Conservation (phyloP, 331 rosid genomes). For the Cydonia oblonga region DNA sequence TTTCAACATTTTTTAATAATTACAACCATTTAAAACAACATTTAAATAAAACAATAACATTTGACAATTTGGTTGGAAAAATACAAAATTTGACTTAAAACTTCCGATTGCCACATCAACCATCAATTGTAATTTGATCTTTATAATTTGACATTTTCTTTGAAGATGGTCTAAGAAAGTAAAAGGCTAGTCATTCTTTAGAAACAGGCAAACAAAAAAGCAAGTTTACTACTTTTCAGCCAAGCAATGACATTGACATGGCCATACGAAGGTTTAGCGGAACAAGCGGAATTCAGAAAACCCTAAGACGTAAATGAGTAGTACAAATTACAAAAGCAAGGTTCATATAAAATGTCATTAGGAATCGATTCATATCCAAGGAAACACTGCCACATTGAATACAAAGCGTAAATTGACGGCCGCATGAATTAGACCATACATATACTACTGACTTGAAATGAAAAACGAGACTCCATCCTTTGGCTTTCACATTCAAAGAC, state of each 20-base stretch:
- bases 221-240: neutral
- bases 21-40: too few species aligned
- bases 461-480: slow-evolving; percentile 8
- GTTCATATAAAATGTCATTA: neutral
- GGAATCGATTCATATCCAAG: neutral
- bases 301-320: neutral
- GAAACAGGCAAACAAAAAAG: neutral
- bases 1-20: too few species aligned
- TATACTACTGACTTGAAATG: neutral
- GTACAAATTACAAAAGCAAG: neutral
- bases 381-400: neutral
- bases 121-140: too few species aligned
- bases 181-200: neutral
- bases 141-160: too few species aligned
- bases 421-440: neutral
- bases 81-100: too few species aligned
- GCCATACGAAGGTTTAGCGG: neutral
- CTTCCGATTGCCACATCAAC: too few species aligned
- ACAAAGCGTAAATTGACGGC: neutral
- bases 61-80: too few species aligned
- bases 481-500: neutral
- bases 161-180: too few species aligned
- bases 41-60: too few species aligned
- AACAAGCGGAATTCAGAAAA: neutral
- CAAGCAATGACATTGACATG: neutral